Conservation (phyloP, 2,329 filamentous ascomycete species). For the Kalmusia sp. region DNA sequence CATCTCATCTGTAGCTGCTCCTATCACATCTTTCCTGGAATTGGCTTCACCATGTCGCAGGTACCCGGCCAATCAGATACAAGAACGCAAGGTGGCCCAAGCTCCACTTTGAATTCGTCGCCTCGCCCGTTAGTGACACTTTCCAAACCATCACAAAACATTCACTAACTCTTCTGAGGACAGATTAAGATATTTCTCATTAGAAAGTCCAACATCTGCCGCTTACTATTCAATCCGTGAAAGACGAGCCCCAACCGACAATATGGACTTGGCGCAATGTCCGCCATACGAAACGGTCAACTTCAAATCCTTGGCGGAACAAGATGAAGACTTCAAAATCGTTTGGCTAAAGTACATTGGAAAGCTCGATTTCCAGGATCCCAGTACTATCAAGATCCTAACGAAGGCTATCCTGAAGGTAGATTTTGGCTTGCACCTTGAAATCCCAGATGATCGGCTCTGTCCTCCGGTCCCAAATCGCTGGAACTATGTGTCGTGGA, state of each 20-base stretch:
- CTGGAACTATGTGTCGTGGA: conserved; percentile 90
- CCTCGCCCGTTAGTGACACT: background rate
- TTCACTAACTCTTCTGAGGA: background rate
- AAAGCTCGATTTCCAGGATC: conserved; percentile 81
- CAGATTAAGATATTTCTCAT: no score
- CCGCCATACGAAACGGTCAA: conserved; percentile 64
- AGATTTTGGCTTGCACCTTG: conserved; percentile 76
- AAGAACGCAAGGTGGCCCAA: conserved; percentile 16
- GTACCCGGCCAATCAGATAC: conserved; percentile 31
- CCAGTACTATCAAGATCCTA: conserved; percentile 74
- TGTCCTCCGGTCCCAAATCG: conserved; percentile 80
- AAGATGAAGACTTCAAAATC: conserved; percentile 66
- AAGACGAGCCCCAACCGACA: background rate
- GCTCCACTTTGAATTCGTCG: conserved; percentile 17
- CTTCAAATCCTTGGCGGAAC: conserved; percentile 66
- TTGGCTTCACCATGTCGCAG: no score
- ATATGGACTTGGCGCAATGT: conserved; percentile 35
- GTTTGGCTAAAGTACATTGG: conserved; percentile 53
- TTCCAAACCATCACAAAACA: conserved; percentile 1
- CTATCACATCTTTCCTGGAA: no score
- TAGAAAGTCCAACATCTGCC: no score
- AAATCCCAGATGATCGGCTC: conserved; percentile 77
- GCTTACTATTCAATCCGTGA: no score
- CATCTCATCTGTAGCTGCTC: background rate
- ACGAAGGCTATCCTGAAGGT: conserved; percentile 78